Conservation (phyloP, 495 filamentous ascomycete species). For the Astrothelium subdiscretum region DNA sequence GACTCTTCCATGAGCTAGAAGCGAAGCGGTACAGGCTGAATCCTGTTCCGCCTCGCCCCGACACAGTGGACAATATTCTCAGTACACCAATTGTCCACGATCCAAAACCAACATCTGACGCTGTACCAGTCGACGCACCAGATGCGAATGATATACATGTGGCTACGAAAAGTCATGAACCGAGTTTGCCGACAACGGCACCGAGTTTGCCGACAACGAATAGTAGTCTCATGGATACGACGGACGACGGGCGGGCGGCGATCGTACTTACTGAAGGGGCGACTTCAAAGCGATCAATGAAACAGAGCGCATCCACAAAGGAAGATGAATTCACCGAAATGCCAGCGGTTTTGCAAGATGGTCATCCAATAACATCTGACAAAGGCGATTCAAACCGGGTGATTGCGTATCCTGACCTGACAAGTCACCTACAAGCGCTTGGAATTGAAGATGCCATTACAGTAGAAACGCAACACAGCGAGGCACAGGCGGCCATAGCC, state of each 20-base stretch:
- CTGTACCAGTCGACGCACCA: background rate
- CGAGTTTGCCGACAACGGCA: background rate
- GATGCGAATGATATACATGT: background rate
- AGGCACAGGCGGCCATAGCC: background rate
- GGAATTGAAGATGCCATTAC: background rate
- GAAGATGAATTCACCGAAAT: too few relatives aligned
- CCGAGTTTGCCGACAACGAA: background rate
- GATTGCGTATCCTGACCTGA: background rate
- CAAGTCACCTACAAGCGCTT: background rate
- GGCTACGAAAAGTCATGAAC: background rate
- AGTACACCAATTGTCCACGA: background rate
- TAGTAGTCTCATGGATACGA: too few relatives aligned
- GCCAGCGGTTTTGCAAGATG: background rate
- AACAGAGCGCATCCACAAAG: background rate
- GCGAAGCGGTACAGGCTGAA: conserved; percentile 22
- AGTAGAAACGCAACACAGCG: background rate
- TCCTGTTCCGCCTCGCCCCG: conserved; percentile 24
- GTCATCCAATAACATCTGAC: background rate
- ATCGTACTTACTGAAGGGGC: background rate
- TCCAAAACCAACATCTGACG: background rate
- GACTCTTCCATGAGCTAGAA: conserved; percentile 27
- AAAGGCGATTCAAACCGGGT: background rate
- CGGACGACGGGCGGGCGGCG: too few relatives aligned
- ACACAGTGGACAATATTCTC: background rate
- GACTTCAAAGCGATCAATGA: background rate